Evolutionary conservation across 2,329 filamentous ascomycete genomes (phyloP), one percentile per base, ranked within the genome.

Genomic region (Beauveria varroae): DNA sequence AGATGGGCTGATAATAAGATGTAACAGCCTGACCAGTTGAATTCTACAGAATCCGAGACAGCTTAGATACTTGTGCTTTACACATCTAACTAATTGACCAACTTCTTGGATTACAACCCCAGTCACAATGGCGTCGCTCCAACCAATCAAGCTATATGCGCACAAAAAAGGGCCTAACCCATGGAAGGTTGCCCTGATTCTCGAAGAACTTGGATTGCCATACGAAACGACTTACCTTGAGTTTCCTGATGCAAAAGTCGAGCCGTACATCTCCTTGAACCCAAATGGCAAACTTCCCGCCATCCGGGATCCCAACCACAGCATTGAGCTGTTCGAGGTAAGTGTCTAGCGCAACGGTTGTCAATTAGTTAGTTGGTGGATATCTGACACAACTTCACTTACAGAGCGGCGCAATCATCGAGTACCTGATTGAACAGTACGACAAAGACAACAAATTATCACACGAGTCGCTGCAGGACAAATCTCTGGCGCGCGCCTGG

Each of bases 191-290:
- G 62, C 62, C 50, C 57, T 67, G 18, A 51, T 69, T 5, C 51
- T 69, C 14, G 68, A 70, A 43, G 68, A 70, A 58, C 63, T 71
- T 2, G 62, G 49, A 3, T 28, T 71, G 1, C 63, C 65, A 12
- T 71, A 69, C 49, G 61, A 61, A 24, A 28, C 50, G 24, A 60
- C 62, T 22, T 46, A 56, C 0, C 55, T 69, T 24, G 52, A 62
- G 20, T 68, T 69, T 30, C 60, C 51, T 12, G 43, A 66, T 20
- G 51, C 67, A 55, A 71, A 71, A 52, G 63, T 65, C 26, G 62
- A 65, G 49, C 65, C 66, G 1, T 69, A 67, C 30, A 61, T 66
- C 14, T 63, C 64, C 6, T 28, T 71, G 14, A 70, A 65, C 43
- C 65, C 66, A 1, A 67, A 68, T 24, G 65, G 66, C 26, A 63